Percentiles rank a stretch among this genome's conserved stretches.
phyloP scores from a whole-genome alignment of 1,284 basidiomycete species.

The Gymnopus androsaceus region DNA sequence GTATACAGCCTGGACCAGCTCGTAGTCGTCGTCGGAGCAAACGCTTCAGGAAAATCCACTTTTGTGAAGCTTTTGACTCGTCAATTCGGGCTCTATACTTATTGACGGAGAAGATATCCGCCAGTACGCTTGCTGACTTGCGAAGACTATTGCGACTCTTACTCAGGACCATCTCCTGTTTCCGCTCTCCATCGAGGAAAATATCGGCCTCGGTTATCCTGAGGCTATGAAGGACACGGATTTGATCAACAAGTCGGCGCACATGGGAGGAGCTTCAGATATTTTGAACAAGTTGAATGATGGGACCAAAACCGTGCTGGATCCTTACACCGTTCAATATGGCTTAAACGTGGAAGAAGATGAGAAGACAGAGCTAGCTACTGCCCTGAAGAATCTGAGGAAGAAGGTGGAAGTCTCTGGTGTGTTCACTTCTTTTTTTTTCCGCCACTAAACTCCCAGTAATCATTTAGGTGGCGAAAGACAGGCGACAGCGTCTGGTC shows the following conservation, averaged over 20 bases:
- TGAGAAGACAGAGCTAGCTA: slow-evolving; percentile 35
- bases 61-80: slow-evolving; percentile 44
- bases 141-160: slow-evolving; percentile 40
- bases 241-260: slow-evolving; percentile 36
- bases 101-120: slow-evolving; percentile 40
- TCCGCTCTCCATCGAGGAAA: slow-evolving; percentile 45
- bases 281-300: slow-evolving; percentile 33
- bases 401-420: slow-evolving; percentile 38
- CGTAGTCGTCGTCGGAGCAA: slow-evolving; percentile 47
- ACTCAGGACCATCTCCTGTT: slow-evolving; percentile 46
- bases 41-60: slow-evolving; percentile 49
- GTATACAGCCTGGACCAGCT: slow-evolving; percentile 47
- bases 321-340: slow-evolving; percentile 30
- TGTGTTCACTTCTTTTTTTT: slow-evolving; percentile 11
- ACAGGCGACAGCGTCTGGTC: slow-evolving; percentile 47
- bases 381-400: slow-evolving; percentile 33
- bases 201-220: slow-evolving; percentile 46
- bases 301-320: slow-evolving; percentile 33
- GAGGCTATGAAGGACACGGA: slow-evolving; percentile 27
- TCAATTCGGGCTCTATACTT: slow-evolving; percentile 38
- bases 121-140: slow-evolving; percentile 36
- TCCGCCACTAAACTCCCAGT: neutral
- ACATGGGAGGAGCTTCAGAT: slow-evolving; percentile 39
- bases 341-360: slow-evolving; percentile 33
- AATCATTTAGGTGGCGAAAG: slow-evolving; percentile 44